Base-by-base conservation (phyloP, 2,329 filamentous ascomycete genomes). In the Daldinia sp. region DNA sequence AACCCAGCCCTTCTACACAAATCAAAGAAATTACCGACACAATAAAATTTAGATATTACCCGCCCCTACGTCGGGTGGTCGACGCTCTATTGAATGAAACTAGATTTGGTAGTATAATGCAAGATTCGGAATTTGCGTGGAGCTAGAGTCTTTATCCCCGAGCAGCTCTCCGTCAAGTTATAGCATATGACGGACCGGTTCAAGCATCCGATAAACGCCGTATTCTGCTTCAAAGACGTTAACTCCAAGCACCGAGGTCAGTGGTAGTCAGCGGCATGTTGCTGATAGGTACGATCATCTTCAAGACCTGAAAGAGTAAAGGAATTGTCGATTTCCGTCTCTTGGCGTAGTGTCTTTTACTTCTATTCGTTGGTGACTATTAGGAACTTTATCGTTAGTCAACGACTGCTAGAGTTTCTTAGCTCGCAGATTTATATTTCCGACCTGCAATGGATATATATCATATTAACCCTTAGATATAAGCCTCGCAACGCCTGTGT, bases 111-210 rank as follows among this genome's bases (percentile, higher is more conserved):
- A 34, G 34, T 25, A 9, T 9, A 25, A 50, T 50, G 47, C 47
- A 50, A 34, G 47, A 50, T 50, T 17, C 47, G 47, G 47, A 50
- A 50, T 50, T 50, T 50, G 30, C 47, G 11, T 50, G 47, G 47
- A 50, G 29, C 29, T 50, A 50, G 47, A 49, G 47, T n/a, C 10
- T 23, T 35, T 50, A 50, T 32, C 47, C 47, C 47, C 47, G 47
- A 23, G 6, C 29, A 1, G 4, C 45, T 21, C 29, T 34, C 47
- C 15, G 17, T 21, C 15, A 27, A 27, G n/a, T 8, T 45, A 21
- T 23, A 23, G 11, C 13, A 27, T 27, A 15, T 27, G 13, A 27
- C 13, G 11, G 11, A 21, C 23, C 21, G 39, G 39, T 3, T 27
- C 21, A 27, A 45, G 21, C 21, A 25, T 45, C 39, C 27, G 39